These are phyloP conservation scores for Yamadazyma mexicana DNA, from an alignment of 1,139 yeast species.

Conservation along the genomic window DNA sequence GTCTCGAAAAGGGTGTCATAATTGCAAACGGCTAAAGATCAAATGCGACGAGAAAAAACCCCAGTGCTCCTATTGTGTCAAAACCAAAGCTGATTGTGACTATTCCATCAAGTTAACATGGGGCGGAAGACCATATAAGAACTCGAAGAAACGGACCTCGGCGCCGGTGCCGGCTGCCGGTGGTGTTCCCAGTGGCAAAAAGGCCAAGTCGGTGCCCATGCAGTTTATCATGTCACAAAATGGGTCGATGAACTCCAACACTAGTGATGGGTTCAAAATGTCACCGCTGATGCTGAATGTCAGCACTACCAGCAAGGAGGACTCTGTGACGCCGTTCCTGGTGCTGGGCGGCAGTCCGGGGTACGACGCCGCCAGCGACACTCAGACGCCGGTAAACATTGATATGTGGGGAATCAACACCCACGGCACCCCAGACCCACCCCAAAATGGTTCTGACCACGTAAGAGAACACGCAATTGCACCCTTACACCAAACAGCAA, in stretches of 20 bases:
- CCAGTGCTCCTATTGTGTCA: constrained; percentile 57
- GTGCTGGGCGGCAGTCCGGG: too few species aligned
- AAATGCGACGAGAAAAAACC: constrained; percentile 78
- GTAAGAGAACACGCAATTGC: too few species aligned
- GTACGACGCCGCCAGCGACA: too few species aligned
- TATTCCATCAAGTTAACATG: constrained; percentile 66
- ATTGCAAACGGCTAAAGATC: constrained; percentile 66
- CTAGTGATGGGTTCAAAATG: constrained; percentile 2
- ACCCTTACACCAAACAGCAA: too few species aligned
- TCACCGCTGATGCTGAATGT: constrained; percentile 5
- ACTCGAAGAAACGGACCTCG: constrained; percentile 44
- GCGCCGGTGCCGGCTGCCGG: too few species aligned
- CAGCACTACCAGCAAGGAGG: neutral
- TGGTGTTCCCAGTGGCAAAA: neutral
- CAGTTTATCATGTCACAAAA: constrained; percentile 1
- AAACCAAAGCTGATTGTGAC: constrained; percentile 53
- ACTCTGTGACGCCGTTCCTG: neutral
- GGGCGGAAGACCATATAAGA: constrained; percentile 72
- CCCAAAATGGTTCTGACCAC: neutral
- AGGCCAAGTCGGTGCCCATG: neutral
- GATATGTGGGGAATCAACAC: too few species aligned
- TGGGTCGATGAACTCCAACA: neutral
- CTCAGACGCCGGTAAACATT: too few species aligned
- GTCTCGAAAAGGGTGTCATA: constrained; percentile 58
- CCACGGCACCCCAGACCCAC: too few species aligned